A percentile compares a stretch with the other conserved stretches of the same genome.
These are phyloP conservation scores for Thelonectria blattea DNA, from an alignment of 2,329 filamentous ascomycete genomes.

Conservation along the genomic window DNA sequence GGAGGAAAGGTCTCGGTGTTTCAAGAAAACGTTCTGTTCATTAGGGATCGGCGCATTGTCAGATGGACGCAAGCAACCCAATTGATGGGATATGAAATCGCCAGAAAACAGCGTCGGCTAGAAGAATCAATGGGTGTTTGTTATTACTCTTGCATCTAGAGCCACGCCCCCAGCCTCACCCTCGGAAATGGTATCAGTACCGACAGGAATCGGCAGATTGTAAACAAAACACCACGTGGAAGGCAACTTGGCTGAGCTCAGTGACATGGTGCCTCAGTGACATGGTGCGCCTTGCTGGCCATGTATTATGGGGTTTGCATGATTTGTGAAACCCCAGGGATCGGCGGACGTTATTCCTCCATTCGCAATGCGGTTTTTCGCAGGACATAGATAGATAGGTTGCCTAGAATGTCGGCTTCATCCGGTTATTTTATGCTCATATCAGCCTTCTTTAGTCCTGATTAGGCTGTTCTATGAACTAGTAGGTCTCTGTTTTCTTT, in stretches of 20 bases:
- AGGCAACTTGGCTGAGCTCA: neutral
- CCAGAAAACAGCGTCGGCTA: neutral
- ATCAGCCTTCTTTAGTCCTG: neutral
- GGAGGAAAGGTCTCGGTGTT: neutral
- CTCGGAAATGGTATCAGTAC: neutral
- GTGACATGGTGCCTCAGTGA: too few species aligned
- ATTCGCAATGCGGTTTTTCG: neutral
- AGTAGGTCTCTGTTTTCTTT: neutral
- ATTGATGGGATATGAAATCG: too few species aligned
- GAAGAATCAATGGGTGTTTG: neutral
- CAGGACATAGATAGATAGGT: neutral
- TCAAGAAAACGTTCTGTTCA: neutral
- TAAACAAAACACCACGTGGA: neutral
- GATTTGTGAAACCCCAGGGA: neutral
- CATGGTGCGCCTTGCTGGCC: neutral
- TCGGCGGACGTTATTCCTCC: neutral
- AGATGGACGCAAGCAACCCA: neutral
- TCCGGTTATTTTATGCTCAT: neutral
- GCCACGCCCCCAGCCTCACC: conserved; percentile 2
- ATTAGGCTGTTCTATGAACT: neutral
- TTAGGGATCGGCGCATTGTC: neutral
- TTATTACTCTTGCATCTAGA: neutral
- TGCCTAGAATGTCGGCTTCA: conserved; percentile 1
- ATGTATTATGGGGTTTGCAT: neutral
- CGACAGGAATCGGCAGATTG: neutral